Conservation (phyloP, 2,329 filamentous ascomycete genomes). For the Pseudogymnoascus sp. region DNA sequence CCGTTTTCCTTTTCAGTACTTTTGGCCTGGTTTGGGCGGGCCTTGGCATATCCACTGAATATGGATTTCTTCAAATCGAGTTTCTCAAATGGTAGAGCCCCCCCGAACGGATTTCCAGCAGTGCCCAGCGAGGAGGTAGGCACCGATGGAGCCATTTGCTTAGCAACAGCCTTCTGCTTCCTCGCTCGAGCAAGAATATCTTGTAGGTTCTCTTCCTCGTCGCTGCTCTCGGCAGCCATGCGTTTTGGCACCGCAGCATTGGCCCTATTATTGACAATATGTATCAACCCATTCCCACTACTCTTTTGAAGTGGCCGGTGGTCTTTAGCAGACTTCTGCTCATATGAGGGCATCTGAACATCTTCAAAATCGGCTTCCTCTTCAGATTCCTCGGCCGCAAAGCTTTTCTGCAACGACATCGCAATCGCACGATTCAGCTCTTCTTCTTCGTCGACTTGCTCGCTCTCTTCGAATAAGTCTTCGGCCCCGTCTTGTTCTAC, state of each 20-base stretch:
- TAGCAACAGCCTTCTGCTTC: conserved; percentile 44
- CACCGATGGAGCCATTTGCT: background rate
- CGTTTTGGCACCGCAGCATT: conserved; percentile 51
- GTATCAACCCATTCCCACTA: conserved; percentile 59
- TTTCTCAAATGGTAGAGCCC: conserved; percentile 86
- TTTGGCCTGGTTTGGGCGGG: background rate
- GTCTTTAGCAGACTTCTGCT: conserved; percentile 46
- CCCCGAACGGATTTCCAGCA: conserved; percentile 59
- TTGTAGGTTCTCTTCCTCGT: conserved; percentile 75
- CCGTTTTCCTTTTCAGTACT: conserved; percentile 12
- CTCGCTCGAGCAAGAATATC: conserved; percentile 68
- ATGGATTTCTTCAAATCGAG: conserved; percentile 62
- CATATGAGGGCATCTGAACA: conserved; percentile 47
- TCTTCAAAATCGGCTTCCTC: conserved; percentile 43
- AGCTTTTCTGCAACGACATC: conserved; percentile 68
- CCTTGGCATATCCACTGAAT: conserved; percentile 33
- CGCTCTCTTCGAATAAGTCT: conserved; percentile 19
- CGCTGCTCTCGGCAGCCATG: conserved; percentile 46
- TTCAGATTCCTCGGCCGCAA: conserved; percentile 33
- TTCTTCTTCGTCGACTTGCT: conserved; percentile 65
- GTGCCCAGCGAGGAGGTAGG: conserved; percentile 26
- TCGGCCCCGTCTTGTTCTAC: conserved; percentile 17
- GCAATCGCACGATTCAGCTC: conserved; percentile 78
- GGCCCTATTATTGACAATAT: conserved; percentile 67
- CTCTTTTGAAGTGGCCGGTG: conserved; percentile 46